Base-by-base conservation (phyloP, 1,139 yeast species). In the Pichia sp. region DNA sequence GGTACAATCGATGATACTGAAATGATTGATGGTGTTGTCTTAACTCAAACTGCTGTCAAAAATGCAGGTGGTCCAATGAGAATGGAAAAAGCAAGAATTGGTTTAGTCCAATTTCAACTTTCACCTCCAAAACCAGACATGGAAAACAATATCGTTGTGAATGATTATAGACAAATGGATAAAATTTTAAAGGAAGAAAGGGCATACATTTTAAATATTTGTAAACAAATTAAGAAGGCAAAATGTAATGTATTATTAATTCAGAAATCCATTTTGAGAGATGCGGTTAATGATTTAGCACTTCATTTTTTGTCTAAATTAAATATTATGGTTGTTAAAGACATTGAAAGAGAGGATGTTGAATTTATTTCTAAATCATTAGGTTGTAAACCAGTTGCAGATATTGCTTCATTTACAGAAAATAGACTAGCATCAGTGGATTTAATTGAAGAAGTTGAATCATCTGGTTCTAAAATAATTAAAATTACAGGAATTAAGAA, bases 101-200 rank as follows among this genome's bases (percentile, higher is more conserved):
- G 94, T 11, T 75, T 92, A 58, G 77, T 92, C 53, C 99, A 94
- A 67, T 92, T 92, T 70, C 98, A 92, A 68, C 73, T 92, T 51
- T 89, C 97, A 30, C 98, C 99, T 37, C 99, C 99, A 57, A 92
- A 92, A 64, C 99, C 99, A 35, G 99, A 92, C 63, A 87, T 94
- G 84, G 98, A 92, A 68, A 92, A 92, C 64, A 92, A 90, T 62
- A 94, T 92, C 47, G 96, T 94, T 44, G 97, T 92, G 45, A 92
- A 87, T 63, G 99, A 92, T 66, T 92, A 92, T 70, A 80, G 98
- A 68, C 98, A 94, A 67, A 92, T 92, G 99, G 99, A 92, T 68
- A 92, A 90, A 71, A 92, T 92, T 57, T 74, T 92, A 62, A 94
- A 94, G 63, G 99, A 92, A 67, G 99, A 92, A 72, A 81, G 99